Evolutionary conservation across 163 green algal species (phyloP), one percentile per base, ranked within the genome.

Genomic region (Trebouxia gelatinosa): DNA sequence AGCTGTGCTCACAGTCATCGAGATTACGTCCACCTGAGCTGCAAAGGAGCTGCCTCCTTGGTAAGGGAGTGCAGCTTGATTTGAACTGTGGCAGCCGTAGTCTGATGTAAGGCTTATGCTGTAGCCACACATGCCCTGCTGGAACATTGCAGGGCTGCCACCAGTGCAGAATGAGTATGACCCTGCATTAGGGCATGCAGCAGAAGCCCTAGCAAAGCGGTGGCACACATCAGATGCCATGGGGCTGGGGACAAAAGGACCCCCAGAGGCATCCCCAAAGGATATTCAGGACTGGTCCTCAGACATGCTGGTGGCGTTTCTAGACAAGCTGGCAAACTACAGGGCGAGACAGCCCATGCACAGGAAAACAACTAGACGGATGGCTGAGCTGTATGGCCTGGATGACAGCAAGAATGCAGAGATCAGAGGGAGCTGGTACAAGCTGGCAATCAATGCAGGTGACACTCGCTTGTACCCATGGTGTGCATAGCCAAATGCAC

Each of bases 81-180:
- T 13, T 35, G 28, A n/a, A n/a, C n/a, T n/a, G n/a, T n/a, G n/a
- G n/a, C n/a, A n/a, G n/a, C n/a, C n/a, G n/a, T n/a, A n/a, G n/a
- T n/a, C n/a, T n/a, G n/a, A n/a, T n/a, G n/a, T n/a, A n/a, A n/a
- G n/a, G n/a, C n/a, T n/a, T n/a, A n/a, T n/a, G n/a, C n/a, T n/a
- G n/a, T n/a, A n/a, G n/a, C n/a, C n/a, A n/a, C n/a, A n/a, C n/a
- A n/a, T n/a, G n/a, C n/a, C n/a, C n/a, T n/a, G n/a, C n/a, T n/a
- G n/a, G n/a, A n/a, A n/a, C 70, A 54, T 0, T 31, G 71, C 85
- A 83, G 89, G 92, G 46, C 90, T 96, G 88, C 93, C 93, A 1
- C 90, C 90, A 0, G 86, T 87, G 19, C 84, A 84, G 21, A 95
- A 96, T 84, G 64, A 64, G 2, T 98, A 96, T 70, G 90, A 97